Evolutionary conservation across 164 flowering plant species (phyloP).

Genomic region (Magnolia officinalis): DNA sequence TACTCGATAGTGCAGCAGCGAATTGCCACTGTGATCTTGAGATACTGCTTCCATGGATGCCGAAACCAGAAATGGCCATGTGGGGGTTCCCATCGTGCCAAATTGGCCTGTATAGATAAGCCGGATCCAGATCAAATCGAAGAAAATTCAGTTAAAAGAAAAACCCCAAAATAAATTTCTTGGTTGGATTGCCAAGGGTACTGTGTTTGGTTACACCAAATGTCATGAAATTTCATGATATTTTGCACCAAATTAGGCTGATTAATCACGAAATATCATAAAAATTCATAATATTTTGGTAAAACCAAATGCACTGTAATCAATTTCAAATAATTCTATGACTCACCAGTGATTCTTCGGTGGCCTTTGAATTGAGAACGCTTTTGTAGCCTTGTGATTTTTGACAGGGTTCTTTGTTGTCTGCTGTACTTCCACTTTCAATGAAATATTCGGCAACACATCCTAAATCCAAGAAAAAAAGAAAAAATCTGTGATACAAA

Average conservation of each 20-base stretch:
- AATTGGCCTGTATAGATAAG: slow-evolving; percentile 50
- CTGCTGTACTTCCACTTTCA: slow-evolving; percentile 16
- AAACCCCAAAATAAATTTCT: not conserved
- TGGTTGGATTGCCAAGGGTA: not conserved
- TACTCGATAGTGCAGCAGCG: slow-evolving; percentile 12
- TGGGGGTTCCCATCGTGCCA: slow-evolving; percentile 79
- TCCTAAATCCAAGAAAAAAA: slow-evolving; percentile 27
- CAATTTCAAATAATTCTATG: not conserved
- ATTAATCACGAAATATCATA: not conserved
- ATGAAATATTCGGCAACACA: slow-evolving; percentile 54
- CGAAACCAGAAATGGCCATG: slow-evolving; percentile 61
- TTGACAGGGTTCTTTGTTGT: slow-evolving; percentile 27
- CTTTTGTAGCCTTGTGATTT: slow-evolving; percentile 55
- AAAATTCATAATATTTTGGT: not conserved
- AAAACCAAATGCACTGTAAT: not conserved
- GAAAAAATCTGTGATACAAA: too few relatives aligned
- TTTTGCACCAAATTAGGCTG: not conserved
- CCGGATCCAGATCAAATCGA: too few relatives aligned
- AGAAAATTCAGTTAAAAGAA: not conserved
- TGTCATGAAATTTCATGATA: not conserved
- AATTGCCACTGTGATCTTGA: slow-evolving; percentile 48
- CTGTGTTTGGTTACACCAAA: not conserved
- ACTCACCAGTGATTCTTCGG: slow-evolving; percentile 65
- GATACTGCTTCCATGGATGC: slow-evolving; percentile 88
- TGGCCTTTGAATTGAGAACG: slow-evolving; percentile 51